These are phyloP conservation scores for Parafenestella ontariensis DNA, from an alignment of 2,329 filamentous ascomycete genomes.

Conservation along the genomic window DNA sequence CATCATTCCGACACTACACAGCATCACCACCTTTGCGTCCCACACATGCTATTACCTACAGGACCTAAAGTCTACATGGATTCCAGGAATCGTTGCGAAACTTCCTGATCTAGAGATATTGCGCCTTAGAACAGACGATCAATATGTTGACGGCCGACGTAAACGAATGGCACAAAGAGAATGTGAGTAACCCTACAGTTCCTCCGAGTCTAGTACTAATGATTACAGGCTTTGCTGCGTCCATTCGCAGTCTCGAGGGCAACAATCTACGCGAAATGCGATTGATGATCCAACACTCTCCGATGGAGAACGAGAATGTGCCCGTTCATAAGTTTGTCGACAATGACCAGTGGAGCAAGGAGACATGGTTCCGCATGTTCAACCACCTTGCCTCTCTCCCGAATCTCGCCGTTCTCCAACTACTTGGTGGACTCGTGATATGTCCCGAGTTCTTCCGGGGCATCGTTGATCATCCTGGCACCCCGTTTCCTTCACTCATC, in stretches of 20 bases:
- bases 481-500: slow-evolving; percentile 8
- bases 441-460: slow-evolving; percentile 7
- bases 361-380: slow-evolving; percentile 4
- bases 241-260: neutral
- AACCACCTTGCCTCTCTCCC: slow-evolving; percentile 2
- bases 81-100: neutral
- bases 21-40: neutral
- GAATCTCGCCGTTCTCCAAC: neutral
- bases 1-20: neutral
- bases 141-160: neutral
- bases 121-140: neutral
- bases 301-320: neutral
- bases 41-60: neutral
- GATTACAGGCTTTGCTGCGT: neutral
- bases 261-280: neutral
- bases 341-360: neutral
- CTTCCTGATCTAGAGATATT: neutral
- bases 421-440: slow-evolving; percentile 4
- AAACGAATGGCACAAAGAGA: neutral
- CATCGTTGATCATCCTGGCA: neutral
- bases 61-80: neutral
- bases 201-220: neutral
- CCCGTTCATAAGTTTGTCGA: slow-evolving; percentile 5
- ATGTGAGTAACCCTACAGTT: neutral
- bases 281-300: neutral